phyloP scores from a whole-genome alignment of 2,329 filamentous ascomycete species.

The Clarireedia paspali region DNA sequence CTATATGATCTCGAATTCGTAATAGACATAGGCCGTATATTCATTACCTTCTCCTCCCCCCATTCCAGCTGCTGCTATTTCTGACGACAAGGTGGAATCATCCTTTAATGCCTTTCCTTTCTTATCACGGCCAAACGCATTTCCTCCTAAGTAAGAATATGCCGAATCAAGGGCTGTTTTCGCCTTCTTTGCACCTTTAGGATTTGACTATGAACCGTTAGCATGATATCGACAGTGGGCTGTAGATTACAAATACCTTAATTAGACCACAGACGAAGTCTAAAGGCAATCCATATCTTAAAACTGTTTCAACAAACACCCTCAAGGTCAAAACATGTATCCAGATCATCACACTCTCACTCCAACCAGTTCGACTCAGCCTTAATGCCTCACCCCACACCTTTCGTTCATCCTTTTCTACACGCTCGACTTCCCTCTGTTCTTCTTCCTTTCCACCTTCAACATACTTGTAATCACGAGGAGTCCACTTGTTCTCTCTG shows the following conservation, averaged over 20 bases:
- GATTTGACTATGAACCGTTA: conserved; percentile 54
- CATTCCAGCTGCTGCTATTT: conserved; percentile 72
- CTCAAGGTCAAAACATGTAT: conserved; percentile 83
- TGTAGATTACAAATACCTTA: conserved; percentile 49
- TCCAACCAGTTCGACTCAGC: conserved; percentile 85
- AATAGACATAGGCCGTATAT: conserved; percentile 96
- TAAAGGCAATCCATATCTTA: conserved; percentile 86
- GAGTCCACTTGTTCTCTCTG: conserved; percentile 89
- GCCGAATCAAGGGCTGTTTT: conserved; percentile 71
- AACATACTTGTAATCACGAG: conserved; percentile 87
- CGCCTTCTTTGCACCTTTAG: conserved; percentile 75
- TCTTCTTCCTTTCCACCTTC: conserved; percentile 88
- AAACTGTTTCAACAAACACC: conserved; percentile 96
- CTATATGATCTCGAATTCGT: conserved; percentile 72
- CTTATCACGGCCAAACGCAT: conserved; percentile 90
- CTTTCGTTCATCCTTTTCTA: conserved; percentile 80
- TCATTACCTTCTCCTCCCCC: conserved; percentile 65
- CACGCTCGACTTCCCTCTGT: conserved; percentile 73
- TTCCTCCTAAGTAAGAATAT: conserved; percentile 90
- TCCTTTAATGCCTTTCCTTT: conserved; percentile 88
- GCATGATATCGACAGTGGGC: not conserved
- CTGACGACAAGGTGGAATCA: conserved; percentile 68
- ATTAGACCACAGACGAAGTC: conserved; percentile 82
- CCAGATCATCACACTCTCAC: conserved; percentile 94
- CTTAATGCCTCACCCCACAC: conserved; percentile 87